A percentile compares a stretch with the other conserved stretches of the same genome.
phyloP scores from a whole-genome alignment of 345 rosid species.

The Brassica napus region DNA sequence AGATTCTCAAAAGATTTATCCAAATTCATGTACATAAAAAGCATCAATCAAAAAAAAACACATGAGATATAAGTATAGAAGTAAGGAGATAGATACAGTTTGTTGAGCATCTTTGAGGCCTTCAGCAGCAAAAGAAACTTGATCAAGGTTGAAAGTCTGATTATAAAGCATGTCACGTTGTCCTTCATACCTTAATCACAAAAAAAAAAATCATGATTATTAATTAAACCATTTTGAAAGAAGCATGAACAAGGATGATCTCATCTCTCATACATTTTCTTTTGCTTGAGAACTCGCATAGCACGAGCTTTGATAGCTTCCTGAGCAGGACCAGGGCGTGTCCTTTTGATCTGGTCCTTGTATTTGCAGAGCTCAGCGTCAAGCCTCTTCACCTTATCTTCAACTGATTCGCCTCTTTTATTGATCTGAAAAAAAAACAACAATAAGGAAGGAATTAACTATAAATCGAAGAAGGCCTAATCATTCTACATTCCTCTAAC shows the following conservation, averaged over 20 bases:
- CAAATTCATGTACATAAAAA: not conserved
- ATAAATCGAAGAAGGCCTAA: not conserved
- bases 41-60: constrained; percentile 2
- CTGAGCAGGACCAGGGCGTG: constrained; percentile 92
- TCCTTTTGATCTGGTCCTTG: constrained; percentile 82
- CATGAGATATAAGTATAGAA: not conserved
- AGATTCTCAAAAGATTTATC: not conserved
- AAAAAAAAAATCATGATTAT: not conserved
- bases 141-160: constrained; percentile 98
- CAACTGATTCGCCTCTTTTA: constrained; percentile 88
- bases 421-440: constrained; percentile 50
- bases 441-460: not conserved
- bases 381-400: constrained; percentile 80
- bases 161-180: constrained; percentile 97
- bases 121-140: constrained; percentile 98
- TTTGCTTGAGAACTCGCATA: constrained; percentile 87
- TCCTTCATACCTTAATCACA: constrained; percentile 78
- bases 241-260: constrained; percentile 1
- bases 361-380: constrained; percentile 76
- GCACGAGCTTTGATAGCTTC: constrained; percentile 93
- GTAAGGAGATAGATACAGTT: constrained; percentile 56
- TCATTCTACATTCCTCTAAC: not conserved
- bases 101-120: constrained; percentile 98
- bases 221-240: not conserved
- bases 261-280: constrained; percentile 62